Percentiles rank a stretch among this genome's conserved stretches.
phyloP scores from a whole-genome alignment of 306 rosid genomes.

The Medicago ruthenica region DNA sequence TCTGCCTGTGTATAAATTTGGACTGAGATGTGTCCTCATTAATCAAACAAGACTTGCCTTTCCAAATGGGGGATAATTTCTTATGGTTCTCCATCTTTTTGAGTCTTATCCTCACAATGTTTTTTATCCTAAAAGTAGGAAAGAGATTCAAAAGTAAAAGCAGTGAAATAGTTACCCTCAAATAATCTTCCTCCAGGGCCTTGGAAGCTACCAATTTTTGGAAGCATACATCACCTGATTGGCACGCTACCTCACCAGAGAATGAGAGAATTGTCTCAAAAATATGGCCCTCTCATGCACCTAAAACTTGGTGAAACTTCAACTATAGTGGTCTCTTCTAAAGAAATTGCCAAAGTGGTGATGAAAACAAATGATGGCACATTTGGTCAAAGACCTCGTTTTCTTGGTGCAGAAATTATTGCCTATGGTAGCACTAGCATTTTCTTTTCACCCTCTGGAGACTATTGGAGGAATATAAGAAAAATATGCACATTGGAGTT shows the following conservation, averaged over 20 bases:
- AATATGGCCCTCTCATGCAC: conserved; percentile 44
- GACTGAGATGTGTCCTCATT: neutral
- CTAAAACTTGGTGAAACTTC: conserved; percentile 40
- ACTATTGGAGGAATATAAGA: conserved; percentile 43
- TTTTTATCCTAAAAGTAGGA: neutral
- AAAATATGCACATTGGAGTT: conserved; percentile 44
- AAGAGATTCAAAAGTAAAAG: neutral
- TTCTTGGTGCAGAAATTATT: neutral
- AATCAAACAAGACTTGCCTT: neutral
- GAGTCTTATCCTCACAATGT: neutral
- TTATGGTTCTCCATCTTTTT: conserved; percentile 1
- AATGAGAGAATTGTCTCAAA: conserved; percentile 17
- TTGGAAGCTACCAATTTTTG: conserved; percentile 39
- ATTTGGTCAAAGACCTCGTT: conserved; percentile 38
- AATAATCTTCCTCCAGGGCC: conserved; percentile 42
- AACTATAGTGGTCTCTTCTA: conserved; percentile 41
- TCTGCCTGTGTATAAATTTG: neutral
- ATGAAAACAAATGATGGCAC: conserved; percentile 37
- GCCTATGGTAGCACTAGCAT: conserved; percentile 10
- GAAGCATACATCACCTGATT: conserved; percentile 42
- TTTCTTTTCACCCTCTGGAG: conserved; percentile 35
- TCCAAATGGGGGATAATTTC: conserved; percentile 32
- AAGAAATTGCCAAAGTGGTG: conserved; percentile 45
- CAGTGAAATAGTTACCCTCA: neutral
- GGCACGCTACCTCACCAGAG: conserved; percentile 30